A percentile compares a stretch with the other conserved stretches of the same genome.
These are phyloP conservation scores for Phialophora expanda DNA, from an alignment of 2,329 filamentous ascomycete species.

Conservation along the genomic window DNA sequence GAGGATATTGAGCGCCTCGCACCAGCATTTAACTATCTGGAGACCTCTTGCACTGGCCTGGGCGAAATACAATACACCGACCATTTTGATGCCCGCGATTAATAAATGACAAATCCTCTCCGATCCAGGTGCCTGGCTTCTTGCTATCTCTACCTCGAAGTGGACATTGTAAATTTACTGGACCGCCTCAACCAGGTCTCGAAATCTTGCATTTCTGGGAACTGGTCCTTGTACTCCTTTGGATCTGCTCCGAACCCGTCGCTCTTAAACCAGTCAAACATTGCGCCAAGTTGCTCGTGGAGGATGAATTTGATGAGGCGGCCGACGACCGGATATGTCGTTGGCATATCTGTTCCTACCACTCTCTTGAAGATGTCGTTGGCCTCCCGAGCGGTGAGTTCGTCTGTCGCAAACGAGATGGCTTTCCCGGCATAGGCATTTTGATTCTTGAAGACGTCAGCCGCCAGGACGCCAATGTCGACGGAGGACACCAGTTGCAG, in stretches of 20 bases:
- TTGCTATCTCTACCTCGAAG: neutral
- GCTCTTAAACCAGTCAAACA: conserved; percentile 57
- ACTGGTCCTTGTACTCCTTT: conserved; percentile 46
- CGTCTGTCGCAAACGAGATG: conserved; percentile 54
- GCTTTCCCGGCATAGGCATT: conserved; percentile 48
- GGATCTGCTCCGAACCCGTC: conserved; percentile 57
- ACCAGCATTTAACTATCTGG: neutral
- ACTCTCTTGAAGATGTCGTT: conserved; percentile 43
- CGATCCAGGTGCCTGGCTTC: neutral
- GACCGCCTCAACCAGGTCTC: conserved; percentile 53
- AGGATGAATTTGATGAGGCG: conserved; percentile 50
- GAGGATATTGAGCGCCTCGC: neutral
- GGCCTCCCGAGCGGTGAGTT: conserved; percentile 48
- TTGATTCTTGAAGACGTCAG: conserved; percentile 52
- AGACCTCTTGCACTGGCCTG: neutral
- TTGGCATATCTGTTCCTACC: conserved; percentile 36
- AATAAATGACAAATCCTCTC: neutral
- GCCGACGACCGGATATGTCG: conserved; percentile 50
- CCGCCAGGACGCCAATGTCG: conserved; percentile 57
- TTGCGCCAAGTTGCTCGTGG: conserved; percentile 50
- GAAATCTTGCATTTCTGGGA: conserved; percentile 55
- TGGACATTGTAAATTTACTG: conserved; percentile 12
- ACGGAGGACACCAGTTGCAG: conserved; percentile 49
- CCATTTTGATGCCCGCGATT: neutral
- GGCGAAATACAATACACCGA: neutral